Percentiles rank a stretch among this genome's conserved stretches.
Conservation (phyloP, 805 yeast species). For the Myxozyma monticola region DNA sequence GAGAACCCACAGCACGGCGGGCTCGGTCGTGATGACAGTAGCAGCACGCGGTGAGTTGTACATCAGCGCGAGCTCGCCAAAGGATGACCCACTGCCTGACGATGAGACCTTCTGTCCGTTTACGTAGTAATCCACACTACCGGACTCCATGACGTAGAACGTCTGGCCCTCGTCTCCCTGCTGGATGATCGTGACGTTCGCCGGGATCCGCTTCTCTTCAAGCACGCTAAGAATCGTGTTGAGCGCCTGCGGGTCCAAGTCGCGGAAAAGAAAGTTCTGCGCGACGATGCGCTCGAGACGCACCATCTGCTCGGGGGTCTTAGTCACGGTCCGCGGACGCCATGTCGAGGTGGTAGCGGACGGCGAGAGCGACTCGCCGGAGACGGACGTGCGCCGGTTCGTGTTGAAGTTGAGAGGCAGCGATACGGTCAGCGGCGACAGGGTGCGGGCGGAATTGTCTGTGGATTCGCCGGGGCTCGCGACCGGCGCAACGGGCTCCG, state of each 20-base stretch:
- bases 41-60: slow-evolving; percentile 98
- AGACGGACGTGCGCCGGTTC: slow-evolving; percentile 30
- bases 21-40: slow-evolving; percentile 69
- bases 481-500: slow-evolving; percentile 1
- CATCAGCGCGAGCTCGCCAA: slow-evolving; percentile 97
- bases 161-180: slow-evolving; percentile 96
- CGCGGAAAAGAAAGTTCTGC: slow-evolving; percentile 80
- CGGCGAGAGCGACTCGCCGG: slow-evolving; percentile 29
- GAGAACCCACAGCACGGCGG: slow-evolving; percentile 79
- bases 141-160: slow-evolving; percentile 82
- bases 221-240: slow-evolving; percentile 81
- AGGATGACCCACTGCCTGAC: slow-evolving; percentile 83
- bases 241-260: slow-evolving; percentile 74
- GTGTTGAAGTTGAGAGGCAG: slow-evolving; percentile 28
- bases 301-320: slow-evolving; percentile 53
- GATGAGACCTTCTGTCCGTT: slow-evolving; percentile 69
- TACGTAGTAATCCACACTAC: slow-evolving; percentile 77
- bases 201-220: slow-evolving; percentile 60
- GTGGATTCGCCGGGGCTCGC: slow-evolving; percentile 1
- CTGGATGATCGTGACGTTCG: slow-evolving; percentile 55
- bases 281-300: slow-evolving; percentile 71
- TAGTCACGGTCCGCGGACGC: slow-evolving; percentile 31
- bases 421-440: background rate
- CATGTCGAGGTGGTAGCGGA: slow-evolving; percentile 40
- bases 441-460: slow-evolving; percentile 8